Percentiles rank a stretch among this genome's conserved stretches.
These are phyloP conservation scores for Maudiozyma pseudohumilis DNA, from an alignment of 805 yeast genomes.

Conservation along the genomic window DNA sequence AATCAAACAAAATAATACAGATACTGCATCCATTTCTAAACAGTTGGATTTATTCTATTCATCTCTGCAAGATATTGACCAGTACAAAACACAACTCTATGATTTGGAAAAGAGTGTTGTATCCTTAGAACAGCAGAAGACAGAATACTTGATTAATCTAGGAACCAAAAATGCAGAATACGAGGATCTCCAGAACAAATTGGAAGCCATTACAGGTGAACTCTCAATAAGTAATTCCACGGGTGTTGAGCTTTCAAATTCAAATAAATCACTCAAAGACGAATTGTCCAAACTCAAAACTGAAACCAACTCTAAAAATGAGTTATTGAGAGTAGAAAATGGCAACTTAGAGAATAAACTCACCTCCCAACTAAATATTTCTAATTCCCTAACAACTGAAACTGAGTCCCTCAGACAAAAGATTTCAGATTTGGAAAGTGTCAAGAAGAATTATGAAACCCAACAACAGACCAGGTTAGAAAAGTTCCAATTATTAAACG, in stretches of 20 bases:
- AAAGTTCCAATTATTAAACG: slow-evolving; percentile 16
- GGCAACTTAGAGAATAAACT: slow-evolving; percentile 29
- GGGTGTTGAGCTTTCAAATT: slow-evolving; percentile 10
- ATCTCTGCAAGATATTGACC: too few species aligned
- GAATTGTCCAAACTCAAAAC: slow-evolving; percentile 8
- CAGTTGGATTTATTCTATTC: too few species aligned
- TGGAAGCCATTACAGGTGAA: slow-evolving; percentile 9
- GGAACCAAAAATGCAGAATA: slow-evolving; percentile 23
- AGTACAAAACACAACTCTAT: too few species aligned
- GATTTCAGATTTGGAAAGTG: slow-evolving; percentile 12
- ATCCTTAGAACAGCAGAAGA: slow-evolving; percentile 16
- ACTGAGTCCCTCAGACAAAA: slow-evolving; percentile 19
- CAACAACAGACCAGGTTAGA: slow-evolving; percentile 12
- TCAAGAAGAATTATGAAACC: slow-evolving; percentile 11
- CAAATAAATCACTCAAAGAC: slow-evolving; percentile 3
- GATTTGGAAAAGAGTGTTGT: slow-evolving; percentile 15
- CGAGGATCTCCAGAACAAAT: slow-evolving; percentile 10
- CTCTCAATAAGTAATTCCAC: slow-evolving; percentile 5
- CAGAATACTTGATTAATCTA: slow-evolving; percentile 15
- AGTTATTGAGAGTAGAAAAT: slow-evolving; percentile 12
- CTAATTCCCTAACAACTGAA: slow-evolving; percentile 25
- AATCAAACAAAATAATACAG: neutral
- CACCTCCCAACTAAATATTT: slow-evolving; percentile 29
- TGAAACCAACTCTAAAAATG: slow-evolving; percentile 11
- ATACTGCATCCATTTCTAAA: too few species aligned